Evolutionary conservation across 2,329 filamentous ascomycete species (phyloP), one percentile per base, ranked within the genome.

Genomic region (Curvularia lunata): DNA sequence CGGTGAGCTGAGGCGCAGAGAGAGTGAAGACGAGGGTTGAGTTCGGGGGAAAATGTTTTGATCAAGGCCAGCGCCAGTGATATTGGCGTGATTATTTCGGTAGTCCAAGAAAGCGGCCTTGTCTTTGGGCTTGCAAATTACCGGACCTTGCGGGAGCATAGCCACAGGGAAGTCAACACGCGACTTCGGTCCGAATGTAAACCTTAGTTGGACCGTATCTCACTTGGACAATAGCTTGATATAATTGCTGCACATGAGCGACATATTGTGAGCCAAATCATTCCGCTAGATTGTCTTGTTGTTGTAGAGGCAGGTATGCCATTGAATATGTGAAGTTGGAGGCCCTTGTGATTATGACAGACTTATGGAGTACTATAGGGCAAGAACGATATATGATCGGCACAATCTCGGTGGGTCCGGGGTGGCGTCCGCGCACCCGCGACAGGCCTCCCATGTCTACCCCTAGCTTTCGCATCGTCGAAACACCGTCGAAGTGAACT

Each of bases 151-250:
- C 19, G 21, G 19, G 34, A 16, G 13, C 19, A 19, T 40, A 34
- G 9, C 40, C 51, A 27, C 30, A 34, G 19, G 8, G 37, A 32
- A 25, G 30, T 21, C 32, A 32, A 4, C 40, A 54, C 30, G 12
- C n/a, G 19, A 30, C 30, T 54, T 49, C 51, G 55, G 45, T n/a
- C 55, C 51, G 51, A 40, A 38, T 23, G 8, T 13, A 38, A 48
- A 50, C 34, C 34, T 48, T 46, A 41, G 12, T 28, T 41, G n/a
- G 19, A 52, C 41, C 21, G 42, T 27, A 42, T 34, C 25, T 32
- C 13, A 18, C n/a, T 1, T 23, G 18, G 25, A 30, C n/a, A 19
- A 27, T 4, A 27, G 5, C n/a, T 38, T 28, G 16, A 38, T 16
- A 18, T 25, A 5, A 27, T 18, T 9, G 34, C 21, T 27, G 5